phyloP scores from a whole-genome alignment of 225 moss, liverwort and hornwort genomes.

The Straminergon stramineum region DNA sequence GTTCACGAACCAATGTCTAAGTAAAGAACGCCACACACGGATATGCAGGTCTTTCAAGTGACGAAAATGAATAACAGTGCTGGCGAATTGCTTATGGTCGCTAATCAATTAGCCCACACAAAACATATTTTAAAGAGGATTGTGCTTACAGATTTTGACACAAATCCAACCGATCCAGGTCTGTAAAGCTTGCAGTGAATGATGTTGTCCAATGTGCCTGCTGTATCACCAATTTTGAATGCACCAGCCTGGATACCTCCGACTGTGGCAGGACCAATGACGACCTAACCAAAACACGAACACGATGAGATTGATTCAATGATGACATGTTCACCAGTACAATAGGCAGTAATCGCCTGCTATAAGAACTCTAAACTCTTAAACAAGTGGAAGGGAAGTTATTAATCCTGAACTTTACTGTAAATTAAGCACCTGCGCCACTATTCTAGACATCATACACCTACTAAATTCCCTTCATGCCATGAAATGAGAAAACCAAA shows the following conservation, averaged over 20 bases:
- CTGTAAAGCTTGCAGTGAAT: constrained; percentile 86
- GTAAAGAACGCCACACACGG: neutral
- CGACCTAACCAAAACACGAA: constrained; percentile 9
- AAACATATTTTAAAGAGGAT: neutral
- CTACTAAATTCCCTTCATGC: neutral
- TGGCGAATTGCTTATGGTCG: neutral
- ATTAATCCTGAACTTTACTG: neutral
- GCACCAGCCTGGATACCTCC: constrained; percentile 94
- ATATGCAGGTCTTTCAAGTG: neutral
- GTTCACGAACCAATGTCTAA: neutral
- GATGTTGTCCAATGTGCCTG: constrained; percentile 88
- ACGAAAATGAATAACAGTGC: neutral
- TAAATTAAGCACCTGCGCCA: neutral
- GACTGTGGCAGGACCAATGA: constrained; percentile 78
- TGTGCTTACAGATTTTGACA: constrained; percentile 71
- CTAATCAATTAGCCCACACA: neutral
- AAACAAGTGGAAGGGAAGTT: neutral
- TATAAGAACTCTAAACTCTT: neutral
- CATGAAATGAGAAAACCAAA: neutral
- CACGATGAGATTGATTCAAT: neutral
- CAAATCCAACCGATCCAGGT: constrained; percentile 88
- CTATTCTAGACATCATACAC: neutral
- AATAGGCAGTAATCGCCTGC: neutral
- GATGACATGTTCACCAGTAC: neutral
- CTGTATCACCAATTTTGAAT: constrained; percentile 94